Conservation (phyloP, 2,329 filamentous ascomycete genomes). For the Pseudogymnoascus sp. region DNA sequence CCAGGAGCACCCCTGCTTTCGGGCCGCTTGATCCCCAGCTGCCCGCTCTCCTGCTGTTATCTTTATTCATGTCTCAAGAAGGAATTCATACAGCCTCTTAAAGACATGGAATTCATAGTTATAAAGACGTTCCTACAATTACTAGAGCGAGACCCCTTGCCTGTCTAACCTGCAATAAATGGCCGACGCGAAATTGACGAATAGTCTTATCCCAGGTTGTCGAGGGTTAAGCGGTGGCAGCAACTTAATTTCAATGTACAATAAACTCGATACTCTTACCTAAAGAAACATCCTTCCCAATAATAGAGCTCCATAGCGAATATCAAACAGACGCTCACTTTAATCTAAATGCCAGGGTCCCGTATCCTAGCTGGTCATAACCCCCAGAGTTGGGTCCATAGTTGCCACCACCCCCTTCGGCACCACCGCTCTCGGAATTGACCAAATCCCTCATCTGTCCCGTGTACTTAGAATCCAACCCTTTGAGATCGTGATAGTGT, state of each 20-base stretch:
- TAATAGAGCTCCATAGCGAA: not conserved
- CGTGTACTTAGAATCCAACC: slow-evolving; percentile 35
- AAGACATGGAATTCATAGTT: too few species aligned
- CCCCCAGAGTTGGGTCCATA: slow-evolving; percentile 38
- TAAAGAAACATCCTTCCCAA: not conserved
- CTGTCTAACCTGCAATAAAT: too few species aligned
- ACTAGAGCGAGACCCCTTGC: too few species aligned
- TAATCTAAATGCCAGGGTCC: slow-evolving; percentile 27
- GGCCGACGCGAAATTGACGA: too few species aligned
- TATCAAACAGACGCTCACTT: not conserved
- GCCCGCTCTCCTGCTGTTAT: not conserved
- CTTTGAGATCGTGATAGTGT: slow-evolving; percentile 37
- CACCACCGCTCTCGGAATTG: slow-evolving; percentile 30
- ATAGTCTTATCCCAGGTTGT: too few species aligned
- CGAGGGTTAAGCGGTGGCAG: too few species aligned
- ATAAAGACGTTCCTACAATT: too few species aligned
- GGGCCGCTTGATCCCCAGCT: not conserved
- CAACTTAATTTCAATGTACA: not conserved
- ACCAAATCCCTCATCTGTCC: slow-evolving; percentile 34
- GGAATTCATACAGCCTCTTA: too few species aligned
- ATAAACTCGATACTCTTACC: not conserved
- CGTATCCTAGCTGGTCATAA: slow-evolving; percentile 36
- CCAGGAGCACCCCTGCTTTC: not conserved
- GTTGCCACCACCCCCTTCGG: slow-evolving; percentile 40
- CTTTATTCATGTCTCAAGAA: too few species aligned